phyloP scores from a whole-genome alignment of 179 eudicot genomes.

The Corrigiola litoralis region DNA sequence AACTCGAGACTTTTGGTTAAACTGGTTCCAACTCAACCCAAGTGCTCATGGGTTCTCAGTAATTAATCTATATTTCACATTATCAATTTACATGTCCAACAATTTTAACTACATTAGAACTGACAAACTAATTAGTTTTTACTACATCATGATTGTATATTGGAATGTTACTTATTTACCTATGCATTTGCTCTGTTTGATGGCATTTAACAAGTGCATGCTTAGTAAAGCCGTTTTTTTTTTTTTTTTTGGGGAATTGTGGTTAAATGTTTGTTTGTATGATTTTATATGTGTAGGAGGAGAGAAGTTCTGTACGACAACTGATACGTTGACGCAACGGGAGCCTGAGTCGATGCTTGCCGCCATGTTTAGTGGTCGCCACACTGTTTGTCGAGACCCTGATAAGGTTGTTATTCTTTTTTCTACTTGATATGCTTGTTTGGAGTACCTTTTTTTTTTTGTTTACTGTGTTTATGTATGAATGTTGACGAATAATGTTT shows the following conservation, averaged over 20 bases:
- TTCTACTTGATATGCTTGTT: not conserved
- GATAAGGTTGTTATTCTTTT: conserved; percentile 57
- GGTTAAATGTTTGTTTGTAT: not conserved
- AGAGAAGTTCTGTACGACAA: conserved; percentile 77
- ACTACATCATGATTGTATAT: too few species aligned
- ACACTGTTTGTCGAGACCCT: conserved; percentile 59
- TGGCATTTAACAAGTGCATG: not conserved
- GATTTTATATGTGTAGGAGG: conserved; percentile 47
- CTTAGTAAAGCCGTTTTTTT: not conserved
- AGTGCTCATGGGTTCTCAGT: too few species aligned
- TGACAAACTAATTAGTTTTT: too few species aligned
- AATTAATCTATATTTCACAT: too few species aligned
- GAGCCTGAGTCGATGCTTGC: conserved; percentile 98
- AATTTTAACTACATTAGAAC: too few species aligned
- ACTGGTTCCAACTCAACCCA: too few species aligned
- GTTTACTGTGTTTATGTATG: not conserved
- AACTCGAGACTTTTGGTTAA: too few species aligned
- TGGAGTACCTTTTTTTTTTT: not conserved
- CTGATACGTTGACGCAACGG: conserved; percentile 76
- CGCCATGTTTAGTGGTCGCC: conserved; percentile 98
- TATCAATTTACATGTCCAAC: too few species aligned
- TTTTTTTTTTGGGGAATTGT: not conserved
- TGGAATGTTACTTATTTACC: too few species aligned
- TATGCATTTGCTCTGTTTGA: too few species aligned
- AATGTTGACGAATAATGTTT: not conserved